Evolutionary conservation across 805 yeast species (phyloP), one percentile per base, ranked within the genome.

Genomic region (Jamesozyma jinghongensis): DNA sequence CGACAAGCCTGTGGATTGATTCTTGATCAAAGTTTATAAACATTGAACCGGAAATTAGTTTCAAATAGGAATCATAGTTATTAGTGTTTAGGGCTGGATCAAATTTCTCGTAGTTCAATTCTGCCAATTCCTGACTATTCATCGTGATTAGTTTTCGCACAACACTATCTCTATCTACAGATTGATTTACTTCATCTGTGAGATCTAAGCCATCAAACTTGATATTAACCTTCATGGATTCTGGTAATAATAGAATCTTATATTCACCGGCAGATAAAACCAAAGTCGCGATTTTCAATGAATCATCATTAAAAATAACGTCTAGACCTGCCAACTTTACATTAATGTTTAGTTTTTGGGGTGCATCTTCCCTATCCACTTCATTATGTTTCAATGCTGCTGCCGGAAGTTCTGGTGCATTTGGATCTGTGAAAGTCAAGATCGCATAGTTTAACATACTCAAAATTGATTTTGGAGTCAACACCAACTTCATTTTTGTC

Each of bases 391-490:
- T 75, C 43, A 82, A 66, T 25, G 69, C 77, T 63, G 81, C 88
- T 0, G 87, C 81, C 1, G 85, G 84, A 1, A 77, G 65, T 33
- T 75, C 77, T 5, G 74, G 75, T 1, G 82, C 79, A 46, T 76
- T 42, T 0, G 95, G 95, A 59, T 81, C 81, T 0, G 96, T 82
- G 57, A 92, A 92, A 0, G 97, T 92, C 34, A 86, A 83, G 53
- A 88, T 66, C 2, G 83, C 69, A 57, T 81, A 92, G 57, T 87
- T 90, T 47, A 90, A 62, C 12, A 92, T 65, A 1, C 94, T 81
- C 45, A 92, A 67, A 13, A 84, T 62, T 1, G 94, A 82, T 53
- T 77, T 82, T 36, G 97, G 76, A 0, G 94, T 77, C 5, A 88
- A 62, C 2, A 84, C 81, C 29, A 83, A 70, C 46, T 76, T 76